Conservation (phyloP, 257 asterid species). For the Petrea volubilis region DNA sequence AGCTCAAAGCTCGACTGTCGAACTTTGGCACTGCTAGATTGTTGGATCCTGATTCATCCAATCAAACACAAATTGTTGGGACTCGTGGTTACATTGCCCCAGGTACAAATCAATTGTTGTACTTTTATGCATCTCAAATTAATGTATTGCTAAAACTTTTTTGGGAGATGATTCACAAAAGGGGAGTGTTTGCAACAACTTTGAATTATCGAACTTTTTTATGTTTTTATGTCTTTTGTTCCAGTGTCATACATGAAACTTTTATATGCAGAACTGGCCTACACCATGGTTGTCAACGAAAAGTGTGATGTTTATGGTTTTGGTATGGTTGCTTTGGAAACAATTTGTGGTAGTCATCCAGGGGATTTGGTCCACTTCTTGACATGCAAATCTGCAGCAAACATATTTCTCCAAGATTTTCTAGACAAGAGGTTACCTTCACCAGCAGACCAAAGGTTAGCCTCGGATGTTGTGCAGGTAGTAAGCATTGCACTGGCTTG, state of each 20-base stretch:
- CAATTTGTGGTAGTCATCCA: constrained; percentile 29
- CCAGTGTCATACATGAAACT: no score
- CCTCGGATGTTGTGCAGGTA: not conserved
- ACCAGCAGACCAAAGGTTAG: not conserved
- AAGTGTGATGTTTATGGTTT: constrained; percentile 37
- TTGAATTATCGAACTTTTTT: no score
- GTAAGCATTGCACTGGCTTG: not conserved
- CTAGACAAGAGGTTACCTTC: not conserved
- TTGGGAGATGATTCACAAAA: no score
- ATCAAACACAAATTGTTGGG: constrained; percentile 20
- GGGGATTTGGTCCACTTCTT: not conserved
- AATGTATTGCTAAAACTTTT: no score
- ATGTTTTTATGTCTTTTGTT: no score
- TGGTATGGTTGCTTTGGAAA: constrained; percentile 33
- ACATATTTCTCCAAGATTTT: not conserved
- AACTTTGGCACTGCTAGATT: constrained; percentile 33
- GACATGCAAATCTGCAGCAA: not conserved
- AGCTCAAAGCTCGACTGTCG: constrained; percentile 19
- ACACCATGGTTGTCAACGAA: constrained; percentile 27
- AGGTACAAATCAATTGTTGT: constrained; percentile 3
- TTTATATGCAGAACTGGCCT: constrained; percentile 26
- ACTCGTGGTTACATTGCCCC: constrained; percentile 37
- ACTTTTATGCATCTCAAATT: no score
- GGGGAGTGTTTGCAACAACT: no score
- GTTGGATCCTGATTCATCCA: constrained; percentile 22